phyloP scores from a whole-genome alignment of 1,139 yeast species.

The Eremothecium cymbalariae region DNA sequence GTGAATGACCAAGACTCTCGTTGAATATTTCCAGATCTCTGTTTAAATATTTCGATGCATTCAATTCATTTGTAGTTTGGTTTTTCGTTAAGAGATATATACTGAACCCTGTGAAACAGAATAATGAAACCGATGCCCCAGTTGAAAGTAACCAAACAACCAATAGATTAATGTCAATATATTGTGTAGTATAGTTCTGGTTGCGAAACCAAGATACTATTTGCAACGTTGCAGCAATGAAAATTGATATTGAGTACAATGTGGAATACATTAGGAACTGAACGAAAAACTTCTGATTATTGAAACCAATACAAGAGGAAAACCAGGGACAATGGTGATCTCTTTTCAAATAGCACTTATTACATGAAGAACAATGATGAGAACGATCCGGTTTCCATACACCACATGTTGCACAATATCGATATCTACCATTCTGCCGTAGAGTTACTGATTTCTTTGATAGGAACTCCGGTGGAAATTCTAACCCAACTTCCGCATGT shows the following conservation, averaged over 20 bases:
- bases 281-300: slow-evolving; percentile 69
- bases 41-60: slow-evolving; percentile 50
- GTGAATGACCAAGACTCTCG: slow-evolving; percentile 34
- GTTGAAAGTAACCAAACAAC: slow-evolving; percentile 51
- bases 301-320: slow-evolving; percentile 76
- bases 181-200: slow-evolving; percentile 35
- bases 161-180: slow-evolving; percentile 53
- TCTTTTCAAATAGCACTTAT: slow-evolving; percentile 65
- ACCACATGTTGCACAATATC: slow-evolving; percentile 64
- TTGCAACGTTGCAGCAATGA: slow-evolving; percentile 35
- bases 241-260: slow-evolving; percentile 40
- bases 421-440: slow-evolving; percentile 38
- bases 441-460: slow-evolving; percentile 33
- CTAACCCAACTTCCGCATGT: slow-evolving; percentile 28
- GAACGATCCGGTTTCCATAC: slow-evolving; percentile 92
- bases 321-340: slow-evolving; percentile 99
- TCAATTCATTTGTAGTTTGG: slow-evolving; percentile 74
- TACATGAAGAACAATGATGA: slow-evolving; percentile 78
- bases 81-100: slow-evolving; percentile 53
- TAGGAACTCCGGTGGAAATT: slow-evolving; percentile 36
- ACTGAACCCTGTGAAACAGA: slow-evolving; percentile 52
- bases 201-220: slow-evolving; percentile 46
- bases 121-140: slow-evolving; percentile 57
- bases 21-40: slow-evolving; percentile 39
- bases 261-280: slow-evolving; percentile 62